These are phyloP conservation scores for Klebsormidium nitens DNA, from an alignment of 139 green algal genomes.

Conservation along the genomic window DNA sequence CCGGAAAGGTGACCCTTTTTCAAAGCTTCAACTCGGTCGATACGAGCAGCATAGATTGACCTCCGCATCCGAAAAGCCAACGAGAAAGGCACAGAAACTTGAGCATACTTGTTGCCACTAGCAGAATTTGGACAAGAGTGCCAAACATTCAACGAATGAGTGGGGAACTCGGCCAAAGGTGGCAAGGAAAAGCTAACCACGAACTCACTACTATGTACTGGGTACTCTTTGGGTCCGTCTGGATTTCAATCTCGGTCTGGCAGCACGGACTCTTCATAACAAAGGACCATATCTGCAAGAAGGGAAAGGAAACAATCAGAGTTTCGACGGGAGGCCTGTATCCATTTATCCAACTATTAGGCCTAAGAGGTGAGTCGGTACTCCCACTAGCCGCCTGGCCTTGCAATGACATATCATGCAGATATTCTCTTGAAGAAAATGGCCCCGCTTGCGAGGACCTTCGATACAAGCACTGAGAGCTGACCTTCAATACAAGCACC, in stretches of 20 bases:
- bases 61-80: no score
- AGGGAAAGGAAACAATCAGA: not conserved
- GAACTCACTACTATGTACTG: slow-evolving; percentile 72
- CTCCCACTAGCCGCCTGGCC: no score
- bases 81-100: slow-evolving; percentile 2
- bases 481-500: no score
- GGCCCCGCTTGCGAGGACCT: no score
- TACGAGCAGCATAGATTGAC: no score
- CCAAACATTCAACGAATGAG: not conserved
- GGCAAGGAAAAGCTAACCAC: not conserved
- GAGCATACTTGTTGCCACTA: not conserved
- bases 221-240: slow-evolving; percentile 84
- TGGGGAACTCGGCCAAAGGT: not conserved
- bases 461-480: no score
- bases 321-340: not conserved
- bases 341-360: not conserved
- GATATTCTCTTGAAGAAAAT: no score
- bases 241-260: slow-evolving; percentile 73
- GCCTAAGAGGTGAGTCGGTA: no score
- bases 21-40: no score
- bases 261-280: slow-evolving; percentile 86
- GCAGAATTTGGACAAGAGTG: not conserved
- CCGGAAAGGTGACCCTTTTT: no score
- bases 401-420: no score
- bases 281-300: slow-evolving; percentile 80